Conservation (phyloP, 352 stramenopile genomes). For the Phytopythium montanum region DNA sequence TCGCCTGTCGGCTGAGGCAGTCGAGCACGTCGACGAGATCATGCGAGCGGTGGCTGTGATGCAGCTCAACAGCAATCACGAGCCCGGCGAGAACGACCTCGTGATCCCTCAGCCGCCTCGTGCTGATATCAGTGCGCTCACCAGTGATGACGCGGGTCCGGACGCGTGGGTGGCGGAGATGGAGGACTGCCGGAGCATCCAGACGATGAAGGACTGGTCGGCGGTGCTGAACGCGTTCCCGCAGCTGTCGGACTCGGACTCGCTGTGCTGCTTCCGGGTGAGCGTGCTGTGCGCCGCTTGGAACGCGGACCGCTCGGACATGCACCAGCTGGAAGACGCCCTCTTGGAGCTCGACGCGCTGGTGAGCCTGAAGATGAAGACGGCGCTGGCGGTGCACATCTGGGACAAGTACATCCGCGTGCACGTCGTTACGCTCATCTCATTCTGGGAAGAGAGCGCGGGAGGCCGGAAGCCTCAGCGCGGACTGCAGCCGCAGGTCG, state of each 20-base stretch:
- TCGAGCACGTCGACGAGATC: constrained; percentile 80
- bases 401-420: constrained; percentile 83
- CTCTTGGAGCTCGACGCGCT: constrained; percentile 60
- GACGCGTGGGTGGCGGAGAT: constrained; percentile 63
- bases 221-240: constrained; percentile 52
- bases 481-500: constrained; percentile 71
- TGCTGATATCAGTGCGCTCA: constrained; percentile 11
- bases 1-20: constrained; percentile 56
- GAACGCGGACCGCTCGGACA: constrained; percentile 79
- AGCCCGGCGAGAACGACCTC: constrained; percentile 41
- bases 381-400: constrained; percentile 66
- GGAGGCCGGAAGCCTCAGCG: constrained; percentile 58
- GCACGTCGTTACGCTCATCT: constrained; percentile 76
- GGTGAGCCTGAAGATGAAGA: constrained; percentile 28
- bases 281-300: constrained; percentile 64
- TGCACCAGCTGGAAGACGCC: constrained; percentile 80
- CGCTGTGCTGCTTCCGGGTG: constrained; percentile 66
- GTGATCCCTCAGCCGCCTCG: constrained; percentile 16
- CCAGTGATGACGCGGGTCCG: constrained; percentile 12
- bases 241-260: constrained; percentile 54
- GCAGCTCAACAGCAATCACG: constrained; percentile 69
- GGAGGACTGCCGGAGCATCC: constrained; percentile 55
- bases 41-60: constrained; percentile 69
- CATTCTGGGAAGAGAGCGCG: constrained; percentile 81
- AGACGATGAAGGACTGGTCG: constrained; percentile 66